Percentiles rank a stretch among this genome's conserved stretches.
These are phyloP conservation scores for Rhizoclosmatium sp. DNA, from an alignment of 192 early-diverging fungal species.

Conservation along the genomic window DNA sequence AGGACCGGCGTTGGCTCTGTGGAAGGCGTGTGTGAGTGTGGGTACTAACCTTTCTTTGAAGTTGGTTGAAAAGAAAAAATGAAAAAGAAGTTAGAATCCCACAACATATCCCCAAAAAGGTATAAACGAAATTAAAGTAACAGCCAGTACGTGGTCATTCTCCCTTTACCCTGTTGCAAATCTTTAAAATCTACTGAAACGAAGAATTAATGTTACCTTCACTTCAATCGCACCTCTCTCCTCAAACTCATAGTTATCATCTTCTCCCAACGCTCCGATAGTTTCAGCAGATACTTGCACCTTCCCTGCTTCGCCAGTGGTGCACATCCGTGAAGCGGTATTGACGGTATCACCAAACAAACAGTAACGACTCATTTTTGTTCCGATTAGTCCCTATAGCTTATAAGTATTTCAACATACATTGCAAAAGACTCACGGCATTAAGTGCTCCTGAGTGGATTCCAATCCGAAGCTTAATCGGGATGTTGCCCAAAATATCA, in stretches of 20 bases:
- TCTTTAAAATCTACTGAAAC: neutral
- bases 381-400: constrained; percentile 48
- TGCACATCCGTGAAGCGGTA: constrained; percentile 49
- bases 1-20: neutral
- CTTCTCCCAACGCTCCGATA: constrained; percentile 15
- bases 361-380: constrained; percentile 53
- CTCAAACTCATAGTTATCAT: constrained; percentile 38
- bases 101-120: neutral
- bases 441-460: constrained; percentile 46
- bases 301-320: constrained; percentile 30
- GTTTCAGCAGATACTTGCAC: constrained; percentile 50
- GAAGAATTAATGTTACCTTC: constrained; percentile 16
- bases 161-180: constrained; percentile 43
- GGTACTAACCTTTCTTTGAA: neutral
- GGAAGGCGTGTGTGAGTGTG: neutral
- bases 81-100: neutral
- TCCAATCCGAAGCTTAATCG: constrained; percentile 43
- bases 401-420: neutral
- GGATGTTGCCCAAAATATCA: constrained; percentile 19
- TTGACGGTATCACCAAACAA: constrained; percentile 55
- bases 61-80: neutral
- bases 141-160: constrained; percentile 51
- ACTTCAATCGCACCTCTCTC: constrained; percentile 44
- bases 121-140: neutral
- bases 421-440: constrained; percentile 15